Percentiles rank a stretch among this genome's conserved stretches.
Conservation (phyloP, 257 asterid genomes). For the Nicotiana sylvestris region DNA sequence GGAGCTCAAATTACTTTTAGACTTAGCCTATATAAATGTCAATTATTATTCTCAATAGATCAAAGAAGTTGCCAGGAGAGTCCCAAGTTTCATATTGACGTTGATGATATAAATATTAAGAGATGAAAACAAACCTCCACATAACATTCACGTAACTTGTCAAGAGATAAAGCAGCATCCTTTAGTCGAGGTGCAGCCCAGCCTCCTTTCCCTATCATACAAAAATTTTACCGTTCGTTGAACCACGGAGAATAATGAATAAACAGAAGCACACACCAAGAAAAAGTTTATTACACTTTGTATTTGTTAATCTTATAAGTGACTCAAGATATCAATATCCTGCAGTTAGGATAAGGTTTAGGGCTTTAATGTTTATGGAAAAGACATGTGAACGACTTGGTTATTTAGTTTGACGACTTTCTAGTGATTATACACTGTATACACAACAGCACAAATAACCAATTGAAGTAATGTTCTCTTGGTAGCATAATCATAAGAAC, state of each 20-base stretch:
- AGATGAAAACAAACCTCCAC: constrained; percentile 53
- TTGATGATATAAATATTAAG: not conserved
- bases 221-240: not conserved
- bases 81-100: not conserved
- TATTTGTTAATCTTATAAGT: not conserved
- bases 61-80: not conserved
- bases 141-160: constrained; percentile 83
- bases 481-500: not conserved
- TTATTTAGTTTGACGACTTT: not conserved
- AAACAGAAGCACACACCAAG: not conserved
- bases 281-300: not conserved
- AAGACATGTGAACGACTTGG: not conserved
- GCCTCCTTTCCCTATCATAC: constrained; percentile 62
- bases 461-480: not conserved
- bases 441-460: not conserved
- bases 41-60: not conserved
- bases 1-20: not conserved
- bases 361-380: not conserved
- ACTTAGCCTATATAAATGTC: not conserved
- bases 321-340: not conserved
- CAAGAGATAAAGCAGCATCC: constrained; percentile 88
- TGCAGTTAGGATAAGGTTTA: not conserved
- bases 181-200: constrained; percentile 99
- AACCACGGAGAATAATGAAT: not conserved
- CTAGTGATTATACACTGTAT: not conserved